Base-by-base conservation (phyloP, 192 early-diverging fungal genomes). In the Tieghemiomyces parasiticus region DNA sequence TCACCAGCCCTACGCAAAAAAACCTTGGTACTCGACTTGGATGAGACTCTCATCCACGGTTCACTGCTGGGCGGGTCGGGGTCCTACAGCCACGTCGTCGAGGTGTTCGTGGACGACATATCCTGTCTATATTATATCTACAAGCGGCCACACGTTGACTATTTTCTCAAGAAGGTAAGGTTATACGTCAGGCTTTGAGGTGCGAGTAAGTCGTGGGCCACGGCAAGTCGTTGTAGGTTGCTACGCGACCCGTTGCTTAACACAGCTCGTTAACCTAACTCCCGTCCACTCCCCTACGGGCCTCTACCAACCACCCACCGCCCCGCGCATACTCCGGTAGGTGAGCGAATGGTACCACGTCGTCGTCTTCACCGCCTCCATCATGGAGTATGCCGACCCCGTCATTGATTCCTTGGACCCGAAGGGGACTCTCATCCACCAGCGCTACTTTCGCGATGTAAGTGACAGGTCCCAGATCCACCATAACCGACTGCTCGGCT, bases 371-470 rank as follows among this genome's bases (percentile, higher is more conserved):
- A 93, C 91, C 2, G 91, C 91, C 12, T 87, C 84, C 13, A 88
- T 93, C 84, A 70, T 86, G 25, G 89, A 93, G 72, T 93, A 93
- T 64, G 91, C 91, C n/a, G 88, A 92, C 65, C 91, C 91, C 22
- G 91, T 93, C 25, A 91, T 93, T 60, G 91, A 93, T 65, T 88
- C 82, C 79, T 63, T 93, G 35, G 89, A 93, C 66, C 79, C 81
- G 59, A 69, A 71, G 50, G 69, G 78, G 24, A 84, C 68, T 13
- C 59, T 90, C 22, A 80, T 92, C 59, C 77, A 78, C 9, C 68
- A 77, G 49, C 79, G 91, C 26, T 89, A 82, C 67, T 93, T 93
- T 73, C 73, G 91, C 44, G 80, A 89, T 69, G 85, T 87, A 73
- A 47, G 64, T 61, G 12, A 45, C 20, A 3, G 31, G 28, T 31